Evolutionary conservation across 805 yeast species (phyloP), one percentile per base, ranked within the genome.

Genomic region (Groenewaldozyma tartarivorans): DNA sequence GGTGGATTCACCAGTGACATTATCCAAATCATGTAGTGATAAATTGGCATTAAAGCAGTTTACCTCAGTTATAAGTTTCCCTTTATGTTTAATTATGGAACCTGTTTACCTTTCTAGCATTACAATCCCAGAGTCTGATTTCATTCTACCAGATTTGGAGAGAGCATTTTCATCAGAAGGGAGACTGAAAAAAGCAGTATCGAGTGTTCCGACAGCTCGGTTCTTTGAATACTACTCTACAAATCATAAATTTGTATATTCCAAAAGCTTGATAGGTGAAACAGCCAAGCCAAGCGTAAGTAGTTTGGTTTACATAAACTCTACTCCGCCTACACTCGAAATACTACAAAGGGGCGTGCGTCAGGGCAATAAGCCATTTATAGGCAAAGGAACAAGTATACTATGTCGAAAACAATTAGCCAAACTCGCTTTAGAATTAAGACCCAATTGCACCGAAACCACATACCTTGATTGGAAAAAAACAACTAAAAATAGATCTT

Each of bases 21-120:
- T 72, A 37, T 82, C 94, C 22, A 90, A 87, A 57, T 84, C 95
- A 1, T 90, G 97, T 56, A 77, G 94, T 1, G 97, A 90, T 57
- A 90, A 90, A 53, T 57, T 90, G 20, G 69, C 83, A 33, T 39
- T 79, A 37, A 69, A 70, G 44, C 96, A 85, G 55, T 44, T 41
- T 31, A 49, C 57, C 3, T 66, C 71, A 9, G 38, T 65, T 20
- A 41, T 66, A 4, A 42, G 44, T 21, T 52, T 63, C 4, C 55
- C 62, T 4, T 46, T 48, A n/a, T 41, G 45, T n/a, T 40, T 24
- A 5, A 18, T 58, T 4, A 38, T 57, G 7, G 40, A 32, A 3
- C 57, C 58, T 4, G 40, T 55, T 22, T 60, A 48, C 36, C 45
- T 65, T 5, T 24, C 39, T 11, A 44, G 46, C 7, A 36, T 66